Base-by-base conservation (phyloP, 306 rosid genomes). In the Crotalaria pallida region DNA sequence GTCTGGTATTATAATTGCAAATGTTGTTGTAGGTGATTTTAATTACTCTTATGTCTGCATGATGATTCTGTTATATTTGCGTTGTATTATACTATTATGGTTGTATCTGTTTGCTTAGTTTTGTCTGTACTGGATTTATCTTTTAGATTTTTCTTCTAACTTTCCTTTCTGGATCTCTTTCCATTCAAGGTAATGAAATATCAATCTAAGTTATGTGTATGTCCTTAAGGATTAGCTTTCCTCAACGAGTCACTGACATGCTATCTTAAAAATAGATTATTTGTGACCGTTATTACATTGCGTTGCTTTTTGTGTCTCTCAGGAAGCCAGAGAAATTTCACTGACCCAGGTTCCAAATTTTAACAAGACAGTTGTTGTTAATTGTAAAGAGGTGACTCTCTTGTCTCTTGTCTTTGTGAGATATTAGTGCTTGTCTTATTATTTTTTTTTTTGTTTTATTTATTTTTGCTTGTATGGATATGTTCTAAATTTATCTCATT, bases 261-360 rank as follows among this genome's bases (percentile, higher is more conserved):
- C 41, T 19, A 62, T 69, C 48, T 33, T 40, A 12, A 31, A 7
- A 26, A 57, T 40, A 27, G 10, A 62, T 50, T 15, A 63, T 38
- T 44, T 12, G 8, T 19, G 40, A 23, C 10, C 50, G 34, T 34
- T 50, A 40, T 71, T 31, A 75, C 73, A 62, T 79, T 74, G 59
- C 51, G 53, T 62, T 73, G 60, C 79, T 26, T 77, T 69, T 38
- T 82, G 70, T 62, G 52, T 82, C 56, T 77, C 59, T 34, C 83
- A 94, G 99, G 99, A 94, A 75, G 63, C 95, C 68, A 87, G 85
- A 87, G 99, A 94, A 83, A 81, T 84, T 82, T 73, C 85, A 38
- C 52, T 84, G 77, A 81, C 86, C 58, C 90, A 88, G 81, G 91
- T 76, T 82, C 86, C 65, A 68, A 57, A 19, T 45, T 84, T 94